A percentile compares a stretch with the other conserved stretches of the same genome.
Conservation (phyloP, 805 yeast species). For the Kregervanrija delftensis region DNA sequence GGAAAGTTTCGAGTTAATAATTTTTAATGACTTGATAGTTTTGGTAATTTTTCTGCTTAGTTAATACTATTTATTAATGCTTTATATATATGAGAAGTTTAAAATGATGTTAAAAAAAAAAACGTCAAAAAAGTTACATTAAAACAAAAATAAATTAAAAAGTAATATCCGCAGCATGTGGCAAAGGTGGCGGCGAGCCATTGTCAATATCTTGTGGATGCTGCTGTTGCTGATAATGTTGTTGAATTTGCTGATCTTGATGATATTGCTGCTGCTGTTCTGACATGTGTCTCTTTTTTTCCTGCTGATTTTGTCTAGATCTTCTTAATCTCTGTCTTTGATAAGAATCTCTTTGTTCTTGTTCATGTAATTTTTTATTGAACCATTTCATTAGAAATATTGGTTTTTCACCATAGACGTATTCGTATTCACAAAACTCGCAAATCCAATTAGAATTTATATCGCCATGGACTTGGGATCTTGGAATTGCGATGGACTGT, state of each 20-base stretch:
- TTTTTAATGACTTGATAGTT: neutral
- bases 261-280: neutral
- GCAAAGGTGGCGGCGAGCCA: no score
- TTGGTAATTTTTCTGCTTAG: no score
- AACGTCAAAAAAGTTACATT: no score
- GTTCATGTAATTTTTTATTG: slow-evolving; percentile 27
- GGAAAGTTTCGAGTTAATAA: neutral
- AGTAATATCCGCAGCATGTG: no score
- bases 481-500: neutral
- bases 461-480: slow-evolving; percentile 6
- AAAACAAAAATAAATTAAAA: no score
- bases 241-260: neutral
- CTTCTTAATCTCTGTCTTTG: slow-evolving; percentile 15
- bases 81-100: no score
- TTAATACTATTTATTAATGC: no score
- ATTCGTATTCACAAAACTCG: slow-evolving; percentile 44
- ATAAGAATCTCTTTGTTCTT: slow-evolving; percentile 24
- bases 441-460: slow-evolving; percentile 27
- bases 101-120: no score
- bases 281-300: slow-evolving; percentile 2
- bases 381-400: slow-evolving; percentile 38
- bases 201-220: neutral
- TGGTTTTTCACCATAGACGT: slow-evolving; percentile 40
- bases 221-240: neutral
- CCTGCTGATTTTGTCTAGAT: slow-evolving; percentile 4